Evolutionary conservation across 208 protist species (phyloP).

Genomic region (Porcisia deanei): DNA sequence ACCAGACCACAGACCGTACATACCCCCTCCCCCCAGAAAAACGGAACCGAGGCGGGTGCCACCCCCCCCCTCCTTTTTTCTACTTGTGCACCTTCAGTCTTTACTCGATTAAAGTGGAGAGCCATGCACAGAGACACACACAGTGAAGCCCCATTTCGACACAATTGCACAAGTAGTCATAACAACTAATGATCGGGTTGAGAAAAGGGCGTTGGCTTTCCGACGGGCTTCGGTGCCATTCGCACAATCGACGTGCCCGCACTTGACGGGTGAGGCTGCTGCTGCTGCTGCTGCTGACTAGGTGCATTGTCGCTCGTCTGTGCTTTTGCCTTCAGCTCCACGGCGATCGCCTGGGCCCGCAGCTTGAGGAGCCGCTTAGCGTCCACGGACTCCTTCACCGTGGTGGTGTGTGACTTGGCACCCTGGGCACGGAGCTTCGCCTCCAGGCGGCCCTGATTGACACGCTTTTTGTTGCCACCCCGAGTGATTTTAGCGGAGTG

Average conservation of each 20-base stretch:
- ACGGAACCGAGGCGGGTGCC: not conserved
- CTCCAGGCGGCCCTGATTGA: conserved; percentile 71
- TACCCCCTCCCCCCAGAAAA: not conserved
- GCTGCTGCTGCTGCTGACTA: not conserved
- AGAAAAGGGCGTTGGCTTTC: conserved; percentile 12
- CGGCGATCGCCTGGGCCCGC: conserved; percentile 63
- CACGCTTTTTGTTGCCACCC: conserved; percentile 88
- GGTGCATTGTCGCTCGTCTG: conserved; percentile 11
- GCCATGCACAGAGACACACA: not conserved
- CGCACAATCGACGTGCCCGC: conserved; percentile 44
- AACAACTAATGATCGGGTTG: not conserved
- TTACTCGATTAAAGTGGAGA: not conserved
- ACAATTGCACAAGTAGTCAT: not conserved
- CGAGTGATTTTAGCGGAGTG: conserved; percentile 87
- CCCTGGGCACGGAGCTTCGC: conserved; percentile 81
- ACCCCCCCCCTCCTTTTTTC: too few relatives aligned
- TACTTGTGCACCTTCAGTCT: not conserved
- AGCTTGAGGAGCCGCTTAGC: conserved; percentile 61
- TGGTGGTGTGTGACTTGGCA: conserved; percentile 70
- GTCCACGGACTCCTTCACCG: conserved; percentile 62
- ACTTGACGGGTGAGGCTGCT: not conserved
- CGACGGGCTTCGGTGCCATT: conserved; percentile 62
- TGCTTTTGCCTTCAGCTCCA: conserved; percentile 61
- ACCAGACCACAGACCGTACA: not conserved
- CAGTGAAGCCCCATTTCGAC: not conserved